Evolutionary conservation across 1,284 basidiomycete species (phyloP), one percentile per base, ranked within the genome.

Genomic region (Cryptococcus sp.): DNA sequence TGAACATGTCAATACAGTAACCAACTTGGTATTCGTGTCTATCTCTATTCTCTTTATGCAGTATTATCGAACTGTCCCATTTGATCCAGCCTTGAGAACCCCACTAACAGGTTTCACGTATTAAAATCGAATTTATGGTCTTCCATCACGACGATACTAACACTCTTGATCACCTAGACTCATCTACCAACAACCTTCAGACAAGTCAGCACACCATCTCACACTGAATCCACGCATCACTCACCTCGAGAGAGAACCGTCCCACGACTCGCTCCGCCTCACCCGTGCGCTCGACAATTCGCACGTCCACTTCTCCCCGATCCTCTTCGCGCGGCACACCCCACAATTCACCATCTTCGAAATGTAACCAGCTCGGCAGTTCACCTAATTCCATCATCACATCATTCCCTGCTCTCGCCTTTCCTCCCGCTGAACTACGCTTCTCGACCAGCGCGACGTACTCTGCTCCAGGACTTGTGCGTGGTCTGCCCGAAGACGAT

Each of bases 291-390:
- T 68, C 68, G 13, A 69, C 63, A n/a, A 73, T 55, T 45, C 63
- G 59, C 25, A 69, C 52, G 25, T 67, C 58, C 43, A 63, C 59
- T n/a, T 52, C 55, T 6, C 69, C 69, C 47, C 54, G 46, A 39
- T 63, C 65, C 37, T 57, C 61, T 44, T 63, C 62, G 17, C 58
- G 56, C 25, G 68, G 65, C 50, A 72, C 68, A 39, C 70, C 70
- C 66, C 69, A 70, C 46, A 70, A 50, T 46, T 70, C 69, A 29
- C 65, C 62, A 46, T 68, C 66, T 43, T 73, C 68, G 40, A 66
- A 65, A 40, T 64, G 59, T 23, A 72, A 49, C 68, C 68, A 72
- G 13, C 50, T 54, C 6, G 68, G 70, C 25, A 65, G 54, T 8
- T 53, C 43, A 8, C 46, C 37, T 44, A 58, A 53, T 25, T 59